Evolutionary conservation across 139 green algal species (phyloP), one percentile per base, ranked within the genome.

Genomic region (Parachlorella kessleri): DNA sequence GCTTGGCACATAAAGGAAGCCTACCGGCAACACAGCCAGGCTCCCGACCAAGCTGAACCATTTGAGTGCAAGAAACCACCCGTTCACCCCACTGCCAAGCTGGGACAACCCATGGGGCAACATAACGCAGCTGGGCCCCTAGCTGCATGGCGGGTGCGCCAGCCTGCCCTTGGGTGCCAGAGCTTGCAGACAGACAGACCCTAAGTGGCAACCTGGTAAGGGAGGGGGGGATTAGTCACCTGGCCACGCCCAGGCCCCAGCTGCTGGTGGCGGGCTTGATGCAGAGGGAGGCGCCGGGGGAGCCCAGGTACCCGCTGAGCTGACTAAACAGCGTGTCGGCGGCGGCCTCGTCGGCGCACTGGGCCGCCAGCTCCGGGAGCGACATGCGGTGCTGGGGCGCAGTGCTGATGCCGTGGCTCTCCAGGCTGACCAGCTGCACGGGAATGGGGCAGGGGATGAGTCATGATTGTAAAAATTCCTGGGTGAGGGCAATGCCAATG

Each of bases 351-450:
- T 66, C 53, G 2, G 8, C 48, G 42, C 63, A 73, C 75, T 80
- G 75, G 26, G 76, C 76, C n/a, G 33, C 42, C 67, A 86, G 82
- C 65, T 86, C 82, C n/a, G 70, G 70, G 59, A 81, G 55, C 35
- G 55, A 77, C 32, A 86, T 80, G 30, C 76, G 76, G 54, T 83
- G 64, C 67, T 76, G 67, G 4, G 76, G 76, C 32, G 76, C 53
- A 6, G 55, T 63, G 37, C 48, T 71, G 67, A 81, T 76, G 67
- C 76, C 76, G 53, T 38, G 35, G 7, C 40, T 6, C 39, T 72
- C 68, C 39, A 81, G 66, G 75, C 74, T 66, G 6, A 68, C 23
- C 42, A 81, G 75, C 75, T 81, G 75, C 26, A 37, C 5, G 63
- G 73, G 6, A 21, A 28, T 59, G 24, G n/a, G 81, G 59, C 14